These are phyloP conservation scores for Rhazya stricta DNA, from an alignment of 257 asterid genomes.

Conservation along the genomic window DNA sequence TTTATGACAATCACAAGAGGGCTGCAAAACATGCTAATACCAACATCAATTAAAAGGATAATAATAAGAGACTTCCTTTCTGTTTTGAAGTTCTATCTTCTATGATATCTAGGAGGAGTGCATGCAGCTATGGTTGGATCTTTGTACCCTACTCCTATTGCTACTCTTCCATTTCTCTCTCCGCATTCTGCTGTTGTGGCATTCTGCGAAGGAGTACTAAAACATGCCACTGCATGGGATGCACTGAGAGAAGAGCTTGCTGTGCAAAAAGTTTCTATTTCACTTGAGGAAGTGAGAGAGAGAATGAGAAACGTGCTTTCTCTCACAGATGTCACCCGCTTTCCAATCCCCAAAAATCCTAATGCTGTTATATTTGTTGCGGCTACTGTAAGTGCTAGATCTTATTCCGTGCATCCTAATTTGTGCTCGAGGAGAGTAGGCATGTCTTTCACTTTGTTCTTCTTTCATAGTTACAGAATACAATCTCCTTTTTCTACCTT, in stretches of 20 bases:
- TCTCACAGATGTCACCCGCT: slow-evolving; percentile 88
- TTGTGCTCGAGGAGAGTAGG: not conserved
- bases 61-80: not conserved
- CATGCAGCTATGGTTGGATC: slow-evolving; percentile 99
- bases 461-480: not conserved
- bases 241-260: slow-evolving; percentile 75
- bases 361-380: slow-evolving; percentile 79
- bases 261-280: slow-evolving; percentile 40
- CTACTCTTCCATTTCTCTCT: slow-evolving; percentile 90
- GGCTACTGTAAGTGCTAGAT: slow-evolving; percentile 66
- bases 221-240: slow-evolving; percentile 98
- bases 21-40: too few species aligned
- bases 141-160: slow-evolving; percentile 84
- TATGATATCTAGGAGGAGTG: slow-evolving; percentile 71
- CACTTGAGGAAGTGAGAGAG: slow-evolving; percentile 80
- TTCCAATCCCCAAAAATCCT: slow-evolving; percentile 86
- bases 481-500: not conserved
- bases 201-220: slow-evolving; percentile 83
- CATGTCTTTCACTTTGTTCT: not conserved
- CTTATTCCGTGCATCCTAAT: not conserved
- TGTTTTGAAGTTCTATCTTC: slow-evolving; percentile 12
- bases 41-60: not conserved
- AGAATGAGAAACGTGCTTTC: slow-evolving; percentile 85
- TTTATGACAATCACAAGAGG: not conserved
- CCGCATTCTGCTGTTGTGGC: slow-evolving; percentile 99